These are phyloP conservation scores for Beauveria australis DNA, from an alignment of 2,329 filamentous ascomycete species.

Conservation along the genomic window DNA sequence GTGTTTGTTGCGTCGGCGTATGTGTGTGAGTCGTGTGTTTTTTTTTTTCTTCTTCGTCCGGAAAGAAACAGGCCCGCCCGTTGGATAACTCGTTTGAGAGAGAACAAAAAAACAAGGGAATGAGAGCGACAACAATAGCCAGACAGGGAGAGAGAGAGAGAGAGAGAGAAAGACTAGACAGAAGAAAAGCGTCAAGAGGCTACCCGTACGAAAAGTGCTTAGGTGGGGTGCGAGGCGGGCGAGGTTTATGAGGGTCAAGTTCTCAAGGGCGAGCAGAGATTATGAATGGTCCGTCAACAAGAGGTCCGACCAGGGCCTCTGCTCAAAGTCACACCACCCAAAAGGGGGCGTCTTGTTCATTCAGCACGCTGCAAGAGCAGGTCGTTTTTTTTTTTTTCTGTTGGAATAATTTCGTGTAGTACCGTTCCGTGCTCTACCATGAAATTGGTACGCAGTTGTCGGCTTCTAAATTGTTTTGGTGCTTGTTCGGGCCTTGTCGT, in stretches of 20 bases:
- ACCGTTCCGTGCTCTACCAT: not conserved
- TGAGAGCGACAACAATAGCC: not conserved
- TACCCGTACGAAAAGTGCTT: conserved; percentile 2
- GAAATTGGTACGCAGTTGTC: not conserved
- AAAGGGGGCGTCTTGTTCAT: not conserved
- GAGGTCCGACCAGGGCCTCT: not conserved
- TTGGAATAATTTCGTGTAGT: not conserved
- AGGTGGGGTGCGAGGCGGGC: conserved; percentile 1
- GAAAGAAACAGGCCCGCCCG: conserved; percentile 10
- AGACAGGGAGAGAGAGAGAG: not conserved
- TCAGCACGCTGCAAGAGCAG: not conserved
- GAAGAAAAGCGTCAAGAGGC: not conserved
- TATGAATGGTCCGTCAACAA: not conserved
- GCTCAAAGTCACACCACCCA: not conserved
- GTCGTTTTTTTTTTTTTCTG: not conserved
- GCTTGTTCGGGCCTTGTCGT: not conserved
- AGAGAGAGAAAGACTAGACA: not conserved
- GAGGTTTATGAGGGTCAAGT: conserved; percentile 3
- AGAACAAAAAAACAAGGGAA: not conserved
- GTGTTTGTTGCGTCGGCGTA: not conserved
- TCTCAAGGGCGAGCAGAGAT: not conserved
- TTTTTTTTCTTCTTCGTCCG: not conserved
- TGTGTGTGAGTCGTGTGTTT: conserved; percentile 8
- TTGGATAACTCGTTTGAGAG: not conserved
- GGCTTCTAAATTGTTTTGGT: not conserved